phyloP scores from a whole-genome alignment of 2,329 filamentous ascomycete species.

The Nemania bipapillata region DNA sequence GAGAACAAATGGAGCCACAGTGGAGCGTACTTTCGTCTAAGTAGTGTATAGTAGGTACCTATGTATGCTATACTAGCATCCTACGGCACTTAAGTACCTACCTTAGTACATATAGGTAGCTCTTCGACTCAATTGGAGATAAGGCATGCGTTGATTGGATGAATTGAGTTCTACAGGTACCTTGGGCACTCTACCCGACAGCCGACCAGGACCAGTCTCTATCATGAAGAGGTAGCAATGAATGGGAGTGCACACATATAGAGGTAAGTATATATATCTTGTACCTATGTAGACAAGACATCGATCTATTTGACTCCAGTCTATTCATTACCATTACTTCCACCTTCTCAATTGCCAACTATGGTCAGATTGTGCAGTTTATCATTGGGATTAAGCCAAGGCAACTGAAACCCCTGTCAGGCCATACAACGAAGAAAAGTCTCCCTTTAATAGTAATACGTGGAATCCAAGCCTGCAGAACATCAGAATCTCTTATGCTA shows the following conservation, averaged over 20 bases:
- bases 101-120: background rate
- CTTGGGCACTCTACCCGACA: no score
- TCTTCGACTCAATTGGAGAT: background rate
- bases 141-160: slow-evolving; percentile 12
- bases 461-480: background rate
- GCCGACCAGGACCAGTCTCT: no score
- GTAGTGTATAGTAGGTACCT: background rate
- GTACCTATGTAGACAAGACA: no score
- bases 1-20: background rate
- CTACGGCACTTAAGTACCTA: background rate
- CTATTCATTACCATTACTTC: background rate
- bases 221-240: no score
- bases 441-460: background rate
- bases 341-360: background rate
- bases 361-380: background rate
- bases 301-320: background rate
- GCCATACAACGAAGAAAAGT: background rate
- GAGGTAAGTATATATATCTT: background rate
- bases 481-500: background rate
- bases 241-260: no score
- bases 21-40: no score
- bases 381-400: background rate
- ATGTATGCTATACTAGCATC: background rate
- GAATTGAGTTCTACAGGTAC: background rate
- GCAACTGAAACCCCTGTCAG: background rate